phyloP scores from a whole-genome alignment of 768 basidiomycete species.

The Scleroderma citrinum region DNA sequence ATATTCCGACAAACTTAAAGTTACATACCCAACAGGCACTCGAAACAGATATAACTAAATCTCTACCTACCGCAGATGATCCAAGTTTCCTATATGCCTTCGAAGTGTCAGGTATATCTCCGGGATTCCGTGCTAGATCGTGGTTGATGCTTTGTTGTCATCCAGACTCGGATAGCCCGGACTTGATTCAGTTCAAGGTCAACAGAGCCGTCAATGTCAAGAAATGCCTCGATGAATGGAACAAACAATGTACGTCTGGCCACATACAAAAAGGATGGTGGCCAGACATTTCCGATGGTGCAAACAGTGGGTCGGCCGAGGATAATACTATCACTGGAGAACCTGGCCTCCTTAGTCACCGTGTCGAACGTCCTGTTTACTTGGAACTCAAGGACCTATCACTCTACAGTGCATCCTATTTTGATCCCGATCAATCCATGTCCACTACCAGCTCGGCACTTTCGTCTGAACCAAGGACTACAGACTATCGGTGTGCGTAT shows the following conservation, averaged over 20 bases:
- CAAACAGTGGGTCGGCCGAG: conserved; percentile 48
- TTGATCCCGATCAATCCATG: conserved; percentile 35
- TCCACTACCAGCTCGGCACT: conserved; percentile 8
- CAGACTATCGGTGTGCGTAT: conserved; percentile 34
- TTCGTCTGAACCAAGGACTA: conserved; percentile 10
- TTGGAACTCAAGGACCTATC: conserved; percentile 72
- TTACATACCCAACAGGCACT: conserved; percentile 54
- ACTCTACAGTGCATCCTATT: conserved; percentile 51
- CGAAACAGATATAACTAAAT: conserved; percentile 48
- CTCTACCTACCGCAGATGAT: conserved; percentile 49
- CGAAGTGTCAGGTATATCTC: conserved; percentile 60
- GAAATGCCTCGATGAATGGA: conserved; percentile 74
- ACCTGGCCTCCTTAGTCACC: conserved; percentile 62
- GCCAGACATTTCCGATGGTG: conserved; percentile 45
- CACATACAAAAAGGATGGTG: conserved; percentile 71
- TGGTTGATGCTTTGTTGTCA: background rate
- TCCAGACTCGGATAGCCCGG: conserved; percentile 27
- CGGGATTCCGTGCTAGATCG: background rate
- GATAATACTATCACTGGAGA: conserved; percentile 58
- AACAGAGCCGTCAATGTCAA: conserved; percentile 71
- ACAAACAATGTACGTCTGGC: conserved; percentile 71
- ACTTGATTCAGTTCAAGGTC: conserved; percentile 64
- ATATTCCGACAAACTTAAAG: conserved; percentile 63
- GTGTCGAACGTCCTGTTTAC: conserved; percentile 74
- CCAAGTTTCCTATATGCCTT: conserved; percentile 80